Base-by-base conservation (phyloP, 1,139 yeast genomes). In the Magnusiomyces paraingens region DNA sequence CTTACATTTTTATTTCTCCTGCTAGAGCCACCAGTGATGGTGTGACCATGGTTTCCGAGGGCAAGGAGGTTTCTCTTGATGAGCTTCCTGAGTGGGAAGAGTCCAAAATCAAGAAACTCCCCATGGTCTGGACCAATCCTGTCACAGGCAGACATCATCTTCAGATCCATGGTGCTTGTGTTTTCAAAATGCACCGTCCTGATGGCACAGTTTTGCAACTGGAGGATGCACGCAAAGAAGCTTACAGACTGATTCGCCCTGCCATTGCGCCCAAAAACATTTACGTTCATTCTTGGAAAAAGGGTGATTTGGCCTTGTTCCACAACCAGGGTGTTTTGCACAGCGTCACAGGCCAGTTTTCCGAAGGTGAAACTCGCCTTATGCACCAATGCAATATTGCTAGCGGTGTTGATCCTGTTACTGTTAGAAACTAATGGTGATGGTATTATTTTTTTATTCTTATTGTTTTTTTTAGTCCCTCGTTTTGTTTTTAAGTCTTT, bases 301-400 rank as follows among this genome's bases (percentile, higher is more conserved):
- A 82, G 61, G 95, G 95, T 53, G 96, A 88, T 64, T 76, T 88
- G 66, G 94, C 87, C 39, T 82, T 88, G 55, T 88, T 88, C 74
- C 87, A 76, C 72, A 88, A 88, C 74, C 79, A 91, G 67, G 95
- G 95, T 43, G 93, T 88, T 12, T 84, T 90, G 84, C 96, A 88
- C 67, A 82, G 93, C 3, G 95, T 88, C 41, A 87, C 95, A 22
- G 95, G 95, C 52, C 95, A 87, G 68, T 84, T 88, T 70, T 84
- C 81, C 22, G 76, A 77, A 22, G 87, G 84, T 53, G 94, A 87
- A 66, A 81, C 81, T 65, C 79, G 96, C 68, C 75, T 88, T 67
- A 87, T 88, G 95, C 96, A 88, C 68, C 96, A 88, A 71, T 88
- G 96, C 71, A 88, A 88, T 71, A 86, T 88, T 69, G 95, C 96